These are phyloP conservation scores for Fusarium sambucinum DNA, from an alignment of 2,329 filamentous ascomycete genomes.

Conservation along the genomic window DNA sequence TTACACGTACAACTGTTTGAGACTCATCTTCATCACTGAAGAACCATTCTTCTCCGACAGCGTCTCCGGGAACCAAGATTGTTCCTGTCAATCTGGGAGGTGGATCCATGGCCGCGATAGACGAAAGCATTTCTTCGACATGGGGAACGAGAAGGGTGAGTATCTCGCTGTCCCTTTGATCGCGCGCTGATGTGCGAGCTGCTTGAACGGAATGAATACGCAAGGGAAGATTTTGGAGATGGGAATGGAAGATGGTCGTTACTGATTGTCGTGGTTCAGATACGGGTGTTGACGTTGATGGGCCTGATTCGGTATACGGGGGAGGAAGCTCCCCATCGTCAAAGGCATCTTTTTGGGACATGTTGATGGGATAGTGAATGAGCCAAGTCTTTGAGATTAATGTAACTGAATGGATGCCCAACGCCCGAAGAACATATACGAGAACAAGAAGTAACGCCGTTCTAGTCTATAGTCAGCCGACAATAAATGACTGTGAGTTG, in stretches of 20 bases:
- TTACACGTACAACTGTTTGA: constrained; percentile 51
- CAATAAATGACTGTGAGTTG: neutral
- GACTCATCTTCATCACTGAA: constrained; percentile 52
- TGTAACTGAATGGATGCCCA: constrained; percentile 1
- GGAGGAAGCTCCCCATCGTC: constrained; percentile 43
- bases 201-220: constrained; percentile 54
- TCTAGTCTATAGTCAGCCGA: constrained; percentile 22
- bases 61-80: constrained; percentile 59
- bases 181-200: constrained; percentile 51
- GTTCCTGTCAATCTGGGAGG: constrained; percentile 56
- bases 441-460: neutral
- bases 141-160: constrained; percentile 57
- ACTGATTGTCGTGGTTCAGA: constrained; percentile 18
- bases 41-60: constrained; percentile 54
- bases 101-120: constrained; percentile 52
- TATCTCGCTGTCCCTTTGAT: constrained; percentile 55
- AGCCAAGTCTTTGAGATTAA: constrained; percentile 8
- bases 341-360: constrained; percentile 33
- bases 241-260: constrained; percentile 51
- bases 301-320: constrained; percentile 41
- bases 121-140: constrained; percentile 57
- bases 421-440: constrained; percentile 23
- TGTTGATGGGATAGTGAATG: constrained; percentile 7
- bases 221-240: constrained; percentile 54
- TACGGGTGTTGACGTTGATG: constrained; percentile 13